phyloP scores from a whole-genome alignment of 345 rosid genomes.

The Lepidium didymum region DNA sequence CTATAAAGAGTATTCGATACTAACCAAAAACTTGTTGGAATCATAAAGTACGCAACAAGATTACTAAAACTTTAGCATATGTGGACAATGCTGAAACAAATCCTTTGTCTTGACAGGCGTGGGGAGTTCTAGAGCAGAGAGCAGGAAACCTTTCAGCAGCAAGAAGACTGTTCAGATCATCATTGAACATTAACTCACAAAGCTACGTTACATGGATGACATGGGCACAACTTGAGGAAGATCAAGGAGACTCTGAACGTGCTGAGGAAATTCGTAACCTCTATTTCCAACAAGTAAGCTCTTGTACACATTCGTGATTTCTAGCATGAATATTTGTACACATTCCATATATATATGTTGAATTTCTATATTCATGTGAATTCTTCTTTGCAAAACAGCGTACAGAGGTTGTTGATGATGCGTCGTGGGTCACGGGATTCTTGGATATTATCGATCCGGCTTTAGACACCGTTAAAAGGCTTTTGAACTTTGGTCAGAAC shows the following conservation, averaged over 20 bases:
- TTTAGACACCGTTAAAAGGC: slow-evolving; percentile 75
- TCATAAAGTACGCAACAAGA: background rate
- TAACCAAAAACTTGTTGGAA: background rate
- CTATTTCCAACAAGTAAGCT: slow-evolving; percentile 82
- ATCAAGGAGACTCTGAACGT: slow-evolving; percentile 80
- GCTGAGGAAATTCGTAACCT: slow-evolving; percentile 94
- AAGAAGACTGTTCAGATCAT: slow-evolving; percentile 81
- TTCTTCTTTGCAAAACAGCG: slow-evolving; percentile 44
- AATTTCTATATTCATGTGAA: no score
- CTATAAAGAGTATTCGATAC: background rate
- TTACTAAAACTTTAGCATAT: background rate
- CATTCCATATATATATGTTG: background rate
- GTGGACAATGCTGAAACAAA: background rate
- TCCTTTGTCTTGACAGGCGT: slow-evolving; percentile 44
- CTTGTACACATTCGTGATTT: background rate
- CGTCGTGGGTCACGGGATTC: slow-evolving; percentile 87
- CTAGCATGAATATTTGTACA: background rate
- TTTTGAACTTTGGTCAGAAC: slow-evolving; percentile 61
- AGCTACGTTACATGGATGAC: slow-evolving; percentile 98
- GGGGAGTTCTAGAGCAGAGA: slow-evolving; percentile 97
- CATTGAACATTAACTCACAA: slow-evolving; percentile 73
- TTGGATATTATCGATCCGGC: slow-evolving; percentile 85
- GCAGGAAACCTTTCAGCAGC: slow-evolving; percentile 80
- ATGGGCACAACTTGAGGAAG: slow-evolving; percentile 95
- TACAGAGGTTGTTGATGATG: slow-evolving; percentile 87